Percentiles rank a stretch among this genome's conserved stretches.
phyloP scores from a whole-genome alignment of 148 eudicot genomes.

The Euryodendron excelsum region DNA sequence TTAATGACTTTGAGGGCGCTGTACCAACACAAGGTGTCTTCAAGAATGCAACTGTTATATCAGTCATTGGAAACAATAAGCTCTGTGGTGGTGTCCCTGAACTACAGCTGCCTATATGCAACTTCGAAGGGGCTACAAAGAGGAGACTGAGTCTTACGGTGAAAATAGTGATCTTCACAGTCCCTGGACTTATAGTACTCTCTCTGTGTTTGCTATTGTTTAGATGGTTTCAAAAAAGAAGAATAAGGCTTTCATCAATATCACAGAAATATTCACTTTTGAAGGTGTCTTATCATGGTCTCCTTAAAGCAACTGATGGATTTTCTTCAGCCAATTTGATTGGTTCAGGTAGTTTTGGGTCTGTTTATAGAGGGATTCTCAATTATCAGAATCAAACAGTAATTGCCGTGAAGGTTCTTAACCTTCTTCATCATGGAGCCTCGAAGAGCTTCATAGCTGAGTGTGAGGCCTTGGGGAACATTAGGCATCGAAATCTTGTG shows the following conservation, averaged over 20 bases:
- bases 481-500: conserved; percentile 16
- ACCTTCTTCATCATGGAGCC: neutral
- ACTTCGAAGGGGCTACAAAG: neutral
- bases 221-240: neutral
- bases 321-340: conserved; percentile 10
- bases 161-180: neutral
- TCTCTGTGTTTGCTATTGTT: neutral
- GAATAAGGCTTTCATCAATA: neutral
- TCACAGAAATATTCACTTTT: neutral
- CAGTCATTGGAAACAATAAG: conserved; percentile 26
- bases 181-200: neutral
- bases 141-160: neutral
- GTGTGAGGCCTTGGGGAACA: conserved; percentile 18
- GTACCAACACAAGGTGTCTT: conserved; percentile 36
- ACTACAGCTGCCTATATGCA: conserved; percentile 28
- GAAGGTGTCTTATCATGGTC: conserved; percentile 13
- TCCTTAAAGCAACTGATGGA: conserved; percentile 7
- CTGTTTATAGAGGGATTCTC: conserved; percentile 8
- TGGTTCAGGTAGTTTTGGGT: conserved; percentile 11
- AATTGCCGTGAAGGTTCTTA: conserved; percentile 16
- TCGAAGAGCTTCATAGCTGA: conserved; percentile 14
- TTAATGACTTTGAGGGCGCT: conserved; percentile 39
- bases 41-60: conserved; percentile 18
- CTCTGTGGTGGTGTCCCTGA: conserved; percentile 39
- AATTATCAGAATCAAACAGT: neutral